Percentiles rank a stretch among this genome's conserved stretches.
Evolutionary conservation across 371 early-diverging fungal genomes (phyloP).

Genomic region (Actinomortierella ambigua): DNA sequence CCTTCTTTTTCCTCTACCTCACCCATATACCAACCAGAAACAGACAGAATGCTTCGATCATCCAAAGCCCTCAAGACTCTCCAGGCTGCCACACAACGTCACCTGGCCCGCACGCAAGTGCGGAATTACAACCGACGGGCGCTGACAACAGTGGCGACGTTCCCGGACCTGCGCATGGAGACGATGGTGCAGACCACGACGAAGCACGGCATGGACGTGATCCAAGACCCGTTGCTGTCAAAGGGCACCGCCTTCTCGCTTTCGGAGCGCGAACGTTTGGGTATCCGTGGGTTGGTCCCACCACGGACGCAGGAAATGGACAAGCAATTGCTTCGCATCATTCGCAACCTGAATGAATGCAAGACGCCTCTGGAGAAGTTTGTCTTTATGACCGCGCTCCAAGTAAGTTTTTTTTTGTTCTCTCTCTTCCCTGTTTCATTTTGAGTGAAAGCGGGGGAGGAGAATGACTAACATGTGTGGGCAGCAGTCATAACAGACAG

Average conservation of each 20-base stretch:
- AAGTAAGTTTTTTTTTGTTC: too few relatives aligned
- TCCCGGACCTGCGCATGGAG: slow-evolving; percentile 60
- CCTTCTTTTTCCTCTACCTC: background rate
- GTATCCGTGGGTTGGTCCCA: slow-evolving; percentile 71
- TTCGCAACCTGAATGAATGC: slow-evolving; percentile 63
- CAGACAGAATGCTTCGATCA: slow-evolving; percentile 29
- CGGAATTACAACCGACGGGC: slow-evolving; percentile 40
- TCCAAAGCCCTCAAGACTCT: slow-evolving; percentile 33
- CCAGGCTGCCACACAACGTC: slow-evolving; percentile 32
- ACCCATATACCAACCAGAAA: slow-evolving; percentile 1
- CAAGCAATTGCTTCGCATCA: slow-evolving; percentile 62
- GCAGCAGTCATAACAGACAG: too few relatives aligned
- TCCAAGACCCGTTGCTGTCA: slow-evolving; percentile 64
- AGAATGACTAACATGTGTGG: too few relatives aligned
- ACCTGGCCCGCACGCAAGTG: slow-evolving; percentile 18
- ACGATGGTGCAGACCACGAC: slow-evolving; percentile 60
- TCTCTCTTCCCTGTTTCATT: too few relatives aligned
- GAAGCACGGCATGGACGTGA: slow-evolving; percentile 61
- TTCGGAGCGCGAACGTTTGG: slow-evolving; percentile 66
- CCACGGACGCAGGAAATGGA: slow-evolving; percentile 71
- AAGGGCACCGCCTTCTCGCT: slow-evolving; percentile 71
- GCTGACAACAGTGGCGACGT: slow-evolving; percentile 34
- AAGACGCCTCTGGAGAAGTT: slow-evolving; percentile 64
- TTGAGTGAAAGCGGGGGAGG: too few relatives aligned
- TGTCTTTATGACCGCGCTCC: slow-evolving; percentile 51